These are phyloP conservation scores for Ascochyta rabiei DNA, from an alignment of 2,329 filamentous ascomycete genomes.

Conservation along the genomic window DNA sequence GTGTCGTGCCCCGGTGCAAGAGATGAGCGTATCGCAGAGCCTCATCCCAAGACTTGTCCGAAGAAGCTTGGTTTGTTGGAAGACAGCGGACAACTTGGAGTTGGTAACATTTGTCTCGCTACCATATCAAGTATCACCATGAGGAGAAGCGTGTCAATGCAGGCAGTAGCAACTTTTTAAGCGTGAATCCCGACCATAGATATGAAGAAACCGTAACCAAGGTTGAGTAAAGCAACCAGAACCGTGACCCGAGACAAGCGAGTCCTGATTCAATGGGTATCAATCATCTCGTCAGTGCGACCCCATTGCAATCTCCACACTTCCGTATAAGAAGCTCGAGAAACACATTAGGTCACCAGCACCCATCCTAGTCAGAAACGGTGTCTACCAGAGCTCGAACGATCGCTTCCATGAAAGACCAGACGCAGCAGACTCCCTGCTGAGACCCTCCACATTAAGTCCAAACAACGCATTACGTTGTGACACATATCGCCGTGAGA, in stretches of 20 bases:
- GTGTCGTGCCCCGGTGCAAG: neutral
- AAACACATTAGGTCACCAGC: conserved; percentile 33
- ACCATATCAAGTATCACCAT: neutral
- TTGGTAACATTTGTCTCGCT: neutral
- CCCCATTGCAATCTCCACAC: conserved; percentile 26
- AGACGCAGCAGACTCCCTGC: conserved; percentile 12
- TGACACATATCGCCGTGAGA: conserved; percentile 20
- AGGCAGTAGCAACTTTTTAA: conserved; percentile 19
- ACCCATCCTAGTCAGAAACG: conserved; percentile 33
- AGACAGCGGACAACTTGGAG: neutral
- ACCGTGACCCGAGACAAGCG: conserved; percentile 35
- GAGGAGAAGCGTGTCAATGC: neutral
- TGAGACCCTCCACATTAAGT: conserved; percentile 12
- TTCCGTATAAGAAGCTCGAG: conserved; percentile 25
- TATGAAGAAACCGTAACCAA: conserved; percentile 23
- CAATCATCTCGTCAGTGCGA: conserved; percentile 47
- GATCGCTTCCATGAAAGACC: conserved; percentile 20
- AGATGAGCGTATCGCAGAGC: neutral
- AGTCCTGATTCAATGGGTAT: conserved; percentile 49
- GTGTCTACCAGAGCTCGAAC: conserved; percentile 32
- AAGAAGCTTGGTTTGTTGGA: neutral
- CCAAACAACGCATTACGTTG: conserved; percentile 15
- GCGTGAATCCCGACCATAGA: conserved; percentile 12
- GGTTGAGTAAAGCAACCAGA: conserved; percentile 27
- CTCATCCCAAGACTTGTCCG: neutral